Evolutionary conservation across 352 stramenopile genomes (phyloP).

Genomic region (Globisporangium cystogenes): DNA sequence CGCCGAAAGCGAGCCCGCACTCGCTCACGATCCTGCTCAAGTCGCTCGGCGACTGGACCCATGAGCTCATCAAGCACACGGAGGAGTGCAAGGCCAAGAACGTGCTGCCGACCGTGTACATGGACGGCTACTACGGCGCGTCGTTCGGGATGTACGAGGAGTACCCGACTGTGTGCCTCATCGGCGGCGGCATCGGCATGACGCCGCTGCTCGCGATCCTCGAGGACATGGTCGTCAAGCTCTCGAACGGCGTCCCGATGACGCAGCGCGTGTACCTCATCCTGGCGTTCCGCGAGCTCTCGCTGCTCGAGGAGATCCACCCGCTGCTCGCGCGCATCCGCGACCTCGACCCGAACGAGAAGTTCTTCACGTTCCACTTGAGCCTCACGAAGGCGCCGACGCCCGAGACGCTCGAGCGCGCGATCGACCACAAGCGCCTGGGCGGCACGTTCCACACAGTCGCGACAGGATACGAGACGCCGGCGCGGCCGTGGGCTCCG

Average conservation of each 20-base stretch:
- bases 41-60: slow-evolving; percentile 22
- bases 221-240: slow-evolving; percentile 21
- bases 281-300: slow-evolving; percentile 37
- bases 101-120: slow-evolving; percentile 16
- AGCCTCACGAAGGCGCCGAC: slow-evolving; percentile 16
- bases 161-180: slow-evolving; percentile 17
- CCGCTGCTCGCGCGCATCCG: slow-evolving; percentile 17
- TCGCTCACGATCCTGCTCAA: slow-evolving; percentile 22
- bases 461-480: too few relatives aligned
- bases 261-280: slow-evolving; percentile 22
- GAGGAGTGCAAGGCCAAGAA: slow-evolving; percentile 16
- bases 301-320: slow-evolving; percentile 29
- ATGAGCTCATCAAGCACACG: slow-evolving; percentile 7
- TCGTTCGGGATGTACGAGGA: slow-evolving; percentile 19
- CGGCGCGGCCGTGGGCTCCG: too few relatives aligned
- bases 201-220: slow-evolving; percentile 26
- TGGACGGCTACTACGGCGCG: slow-evolving; percentile 24
- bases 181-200: slow-evolving; percentile 20
- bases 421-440: slow-evolving; percentile 13
- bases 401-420: slow-evolving; percentile 6
- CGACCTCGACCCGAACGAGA: slow-evolving; percentile 21
- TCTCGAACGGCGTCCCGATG: slow-evolving; percentile 6
- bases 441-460: too few relatives aligned
- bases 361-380: slow-evolving; percentile 18
- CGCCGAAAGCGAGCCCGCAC: slow-evolving; percentile 9